These are phyloP conservation scores for Leccinellum albellum DNA, from an alignment of 768 basidiomycete genomes.

Conservation along the genomic window DNA sequence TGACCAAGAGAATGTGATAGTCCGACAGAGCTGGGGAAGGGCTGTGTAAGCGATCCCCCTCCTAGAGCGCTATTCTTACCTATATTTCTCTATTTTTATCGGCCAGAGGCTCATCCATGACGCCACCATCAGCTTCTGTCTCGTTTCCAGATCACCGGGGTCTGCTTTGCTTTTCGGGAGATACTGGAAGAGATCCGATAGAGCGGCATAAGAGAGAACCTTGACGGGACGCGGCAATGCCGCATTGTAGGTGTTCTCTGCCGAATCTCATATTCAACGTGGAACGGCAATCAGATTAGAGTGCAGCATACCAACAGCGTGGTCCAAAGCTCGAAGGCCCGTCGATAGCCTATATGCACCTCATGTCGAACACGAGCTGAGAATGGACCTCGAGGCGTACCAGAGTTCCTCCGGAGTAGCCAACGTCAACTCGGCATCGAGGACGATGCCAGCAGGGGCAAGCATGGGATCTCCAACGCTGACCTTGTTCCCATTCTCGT, in stretches of 20 bases:
- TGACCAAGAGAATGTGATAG: slow-evolving; percentile 76
- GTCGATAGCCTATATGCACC: slow-evolving; percentile 59
- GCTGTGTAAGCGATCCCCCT: background rate
- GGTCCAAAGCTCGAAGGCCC: slow-evolving; percentile 75
- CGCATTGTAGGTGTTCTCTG: slow-evolving; percentile 59
- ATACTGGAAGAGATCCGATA: slow-evolving; percentile 71
- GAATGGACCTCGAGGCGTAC: slow-evolving; percentile 33
- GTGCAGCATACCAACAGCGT: slow-evolving; percentile 59
- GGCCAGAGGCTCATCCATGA: slow-evolving; percentile 84
- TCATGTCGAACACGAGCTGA: slow-evolving; percentile 11
- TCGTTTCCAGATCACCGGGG: slow-evolving; percentile 50
- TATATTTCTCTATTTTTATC: slow-evolving; percentile 50
- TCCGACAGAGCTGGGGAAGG: slow-evolving; percentile 51
- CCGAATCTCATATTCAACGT: background rate
- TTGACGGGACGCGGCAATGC: slow-evolving; percentile 55
- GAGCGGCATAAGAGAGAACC: slow-evolving; percentile 58
- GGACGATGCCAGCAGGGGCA: slow-evolving; percentile 68
- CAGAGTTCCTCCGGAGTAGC: slow-evolving; percentile 72
- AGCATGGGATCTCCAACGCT: slow-evolving; percentile 50
- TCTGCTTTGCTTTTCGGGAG: slow-evolving; percentile 62
- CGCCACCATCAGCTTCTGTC: slow-evolving; percentile 69
- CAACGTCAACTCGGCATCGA: slow-evolving; percentile 73
- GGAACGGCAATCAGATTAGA: background rate
- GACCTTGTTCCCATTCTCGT: slow-evolving; percentile 66
- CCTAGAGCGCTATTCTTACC: slow-evolving; percentile 31